Percentiles rank a stretch among this genome's conserved stretches.
Evolutionary conservation across 345 rosid species (phyloP).

Genomic region (Eutrema heterophyllum): DNA sequence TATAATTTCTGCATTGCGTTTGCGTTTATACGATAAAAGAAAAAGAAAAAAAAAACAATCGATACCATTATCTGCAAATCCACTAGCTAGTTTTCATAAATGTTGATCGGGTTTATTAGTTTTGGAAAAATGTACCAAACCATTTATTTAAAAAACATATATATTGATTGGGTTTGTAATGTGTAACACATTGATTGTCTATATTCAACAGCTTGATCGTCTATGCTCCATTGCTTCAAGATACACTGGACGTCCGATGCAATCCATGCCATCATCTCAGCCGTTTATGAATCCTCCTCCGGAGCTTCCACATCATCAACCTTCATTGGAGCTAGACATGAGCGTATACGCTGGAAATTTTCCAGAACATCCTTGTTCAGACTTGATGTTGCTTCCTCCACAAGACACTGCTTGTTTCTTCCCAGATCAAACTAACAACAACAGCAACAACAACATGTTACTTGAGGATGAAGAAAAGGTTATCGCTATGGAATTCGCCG

Average conservation of each 20-base stretch:
- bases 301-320: slow-evolving; percentile 35
- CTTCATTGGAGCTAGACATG: slow-evolving; percentile 78
- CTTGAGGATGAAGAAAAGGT: slow-evolving; percentile 66
- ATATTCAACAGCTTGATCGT: slow-evolving; percentile 53
- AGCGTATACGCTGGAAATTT: slow-evolving; percentile 50
- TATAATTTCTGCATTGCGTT: no score
- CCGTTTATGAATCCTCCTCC: slow-evolving; percentile 36
- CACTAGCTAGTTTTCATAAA: no score
- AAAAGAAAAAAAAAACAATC: no score
- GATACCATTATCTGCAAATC: no score
- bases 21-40: no score
- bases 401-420: slow-evolving; percentile 34
- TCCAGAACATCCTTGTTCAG: slow-evolving; percentile 39
- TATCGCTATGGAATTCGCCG: slow-evolving; percentile 63
- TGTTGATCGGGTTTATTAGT: background rate
- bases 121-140: background rate
- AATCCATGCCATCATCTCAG: slow-evolving; percentile 37
- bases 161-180: background rate
- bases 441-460: slow-evolving; percentile 33
- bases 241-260: slow-evolving; percentile 48
- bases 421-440: slow-evolving; percentile 31
- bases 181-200: background rate
- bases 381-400: slow-evolving; percentile 46
- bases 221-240: slow-evolving; percentile 56
- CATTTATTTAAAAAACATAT: background rate